Conservation (phyloP, 2,329 filamentous ascomycete species). For the Fusarium sp. region DNA sequence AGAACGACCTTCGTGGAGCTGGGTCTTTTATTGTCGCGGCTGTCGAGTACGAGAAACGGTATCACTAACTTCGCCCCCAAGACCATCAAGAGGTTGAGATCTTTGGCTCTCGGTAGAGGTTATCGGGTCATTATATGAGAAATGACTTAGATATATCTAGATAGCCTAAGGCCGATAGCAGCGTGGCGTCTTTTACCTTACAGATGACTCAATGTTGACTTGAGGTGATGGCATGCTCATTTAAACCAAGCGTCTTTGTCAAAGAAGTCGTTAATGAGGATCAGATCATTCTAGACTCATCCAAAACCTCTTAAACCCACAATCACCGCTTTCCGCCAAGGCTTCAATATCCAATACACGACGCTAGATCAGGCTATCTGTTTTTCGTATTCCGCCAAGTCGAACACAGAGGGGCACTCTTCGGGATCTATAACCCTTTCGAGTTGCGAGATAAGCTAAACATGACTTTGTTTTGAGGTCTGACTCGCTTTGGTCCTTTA, state of each 20-base stretch:
- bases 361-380: not conserved
- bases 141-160: not conserved
- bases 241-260: not conserved
- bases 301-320: not conserved
- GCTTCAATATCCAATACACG: not conserved
- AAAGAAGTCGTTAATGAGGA: not conserved
- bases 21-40: conserved; percentile 41
- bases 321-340: not conserved
- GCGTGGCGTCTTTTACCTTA: not conserved
- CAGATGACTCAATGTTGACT: not conserved
- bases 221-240: not conserved
- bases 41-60: conserved; percentile 38
- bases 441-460: not conserved
- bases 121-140: not conserved
- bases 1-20: conserved; percentile 44
- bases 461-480: not conserved
- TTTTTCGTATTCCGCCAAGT: not conserved
- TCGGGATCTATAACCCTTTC: not conserved
- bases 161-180: not conserved
- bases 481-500: not conserved
- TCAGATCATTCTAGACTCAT: not conserved
- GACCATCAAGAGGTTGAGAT: not conserved
- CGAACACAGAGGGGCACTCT: not conserved
- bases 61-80: not conserved
- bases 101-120: not conserved